Conservation (phyloP, 2,329 filamentous ascomycete species). For the Ophiostoma perfectum region DNA sequence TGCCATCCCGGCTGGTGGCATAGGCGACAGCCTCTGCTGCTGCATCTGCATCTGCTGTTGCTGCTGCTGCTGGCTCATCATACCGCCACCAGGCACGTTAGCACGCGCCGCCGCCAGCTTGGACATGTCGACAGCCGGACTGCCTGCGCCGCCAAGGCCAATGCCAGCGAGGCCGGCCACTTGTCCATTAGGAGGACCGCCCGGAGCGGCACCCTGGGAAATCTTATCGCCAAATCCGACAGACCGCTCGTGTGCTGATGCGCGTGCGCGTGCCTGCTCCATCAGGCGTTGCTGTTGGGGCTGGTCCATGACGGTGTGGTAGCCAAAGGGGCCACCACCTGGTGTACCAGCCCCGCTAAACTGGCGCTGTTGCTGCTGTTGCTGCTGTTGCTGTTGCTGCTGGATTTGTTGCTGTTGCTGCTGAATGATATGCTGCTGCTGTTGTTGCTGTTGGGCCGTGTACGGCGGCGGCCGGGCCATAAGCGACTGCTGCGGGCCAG, state of each 20-base stretch:
- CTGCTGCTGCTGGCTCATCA: conserved; percentile 45
- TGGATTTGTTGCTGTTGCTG: conserved; percentile 14
- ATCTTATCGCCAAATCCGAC: conserved; percentile 28
- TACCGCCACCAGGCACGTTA: conserved; percentile 33
- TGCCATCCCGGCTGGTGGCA: conserved; percentile 22
- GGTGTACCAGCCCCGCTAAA: conserved; percentile 27
- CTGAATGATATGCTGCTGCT: conserved; percentile 12
- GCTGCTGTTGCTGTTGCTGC: conserved; percentile 15
- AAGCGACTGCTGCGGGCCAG: conserved; percentile 13
- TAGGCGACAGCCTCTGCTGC: conserved; percentile 42
- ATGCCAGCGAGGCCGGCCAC: neutral
- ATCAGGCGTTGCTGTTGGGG: conserved; percentile 47
- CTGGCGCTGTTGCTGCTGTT: conserved; percentile 23
- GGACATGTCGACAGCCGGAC: conserved; percentile 31
- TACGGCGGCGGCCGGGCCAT: conserved; percentile 14
- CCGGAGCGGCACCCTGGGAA: conserved; percentile 25
- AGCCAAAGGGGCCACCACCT: conserved; percentile 37
- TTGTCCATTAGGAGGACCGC: conserved; percentile 17
- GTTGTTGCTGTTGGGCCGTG: neutral
- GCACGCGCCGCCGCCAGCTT: conserved; percentile 37
- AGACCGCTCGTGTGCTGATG: conserved; percentile 40
- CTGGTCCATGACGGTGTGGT: conserved; percentile 46
- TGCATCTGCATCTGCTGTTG: conserved; percentile 32
- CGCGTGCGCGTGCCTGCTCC: conserved; percentile 46
- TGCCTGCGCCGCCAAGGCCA: neutral